A percentile compares a stretch with the other conserved stretches of the same genome.
Conservation (phyloP, 768 basidiomycete genomes). For the Dictyophora rubrovolvata region DNA sequence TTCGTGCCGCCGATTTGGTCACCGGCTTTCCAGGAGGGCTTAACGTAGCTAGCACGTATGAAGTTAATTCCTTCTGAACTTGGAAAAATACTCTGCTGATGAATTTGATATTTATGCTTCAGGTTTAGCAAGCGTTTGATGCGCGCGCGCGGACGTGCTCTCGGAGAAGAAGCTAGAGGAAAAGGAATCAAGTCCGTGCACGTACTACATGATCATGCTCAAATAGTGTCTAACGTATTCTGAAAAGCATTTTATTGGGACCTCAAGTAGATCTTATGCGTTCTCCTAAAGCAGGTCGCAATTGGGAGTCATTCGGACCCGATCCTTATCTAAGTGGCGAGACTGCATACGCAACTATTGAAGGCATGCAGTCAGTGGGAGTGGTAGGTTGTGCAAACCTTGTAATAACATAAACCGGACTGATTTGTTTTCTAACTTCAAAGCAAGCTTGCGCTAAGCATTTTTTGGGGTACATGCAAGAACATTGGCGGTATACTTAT, state of each 20-base stretch:
- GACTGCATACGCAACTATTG: slow-evolving; percentile 43
- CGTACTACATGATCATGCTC: not conserved
- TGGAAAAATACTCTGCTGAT: not conserved
- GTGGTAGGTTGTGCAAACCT: slow-evolving; percentile 17
- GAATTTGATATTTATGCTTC: not conserved
- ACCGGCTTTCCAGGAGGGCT: slow-evolving; percentile 38
- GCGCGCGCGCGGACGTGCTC: slow-evolving; percentile 9
- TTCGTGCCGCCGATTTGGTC: not conserved
- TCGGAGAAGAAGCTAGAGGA: slow-evolving; percentile 10
- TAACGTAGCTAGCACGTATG: slow-evolving; percentile 27
- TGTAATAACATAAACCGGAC: not conserved
- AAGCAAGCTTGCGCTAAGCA: slow-evolving; percentile 26
- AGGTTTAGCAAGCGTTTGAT: slow-evolving; percentile 11
- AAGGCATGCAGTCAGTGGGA: slow-evolving; percentile 42
- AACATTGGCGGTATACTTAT: slow-evolving; percentile 12
- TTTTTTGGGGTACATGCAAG: slow-evolving; percentile 19
- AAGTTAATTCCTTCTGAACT: slow-evolving; percentile 2
- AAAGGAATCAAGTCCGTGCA: slow-evolving; percentile 10
- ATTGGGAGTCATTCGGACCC: slow-evolving; percentile 23
- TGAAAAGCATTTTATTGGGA: slow-evolving; percentile 10
- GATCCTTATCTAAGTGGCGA: slow-evolving; percentile 47
- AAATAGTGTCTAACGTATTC: not conserved
- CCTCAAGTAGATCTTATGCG: slow-evolving; percentile 13
- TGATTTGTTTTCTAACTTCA: slow-evolving; percentile 16
- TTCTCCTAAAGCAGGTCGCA: slow-evolving; percentile 4